phyloP scores from a whole-genome alignment of 352 stramenopile genomes.

The Phytophthora colocasiae region DNA sequence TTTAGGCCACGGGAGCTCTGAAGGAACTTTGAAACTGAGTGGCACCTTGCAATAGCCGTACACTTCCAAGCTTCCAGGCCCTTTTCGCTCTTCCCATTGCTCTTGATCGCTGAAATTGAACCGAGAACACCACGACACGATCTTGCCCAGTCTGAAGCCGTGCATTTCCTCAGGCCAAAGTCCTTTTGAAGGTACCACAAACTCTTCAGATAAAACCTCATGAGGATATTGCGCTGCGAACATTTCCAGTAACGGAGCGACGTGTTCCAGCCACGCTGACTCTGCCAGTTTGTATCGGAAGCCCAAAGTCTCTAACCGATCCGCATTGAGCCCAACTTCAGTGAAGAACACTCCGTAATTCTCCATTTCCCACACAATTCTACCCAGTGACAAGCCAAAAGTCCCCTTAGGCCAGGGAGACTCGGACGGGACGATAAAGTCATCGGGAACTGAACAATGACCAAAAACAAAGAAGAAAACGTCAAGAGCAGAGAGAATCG shows the following conservation, averaged over 20 bases:
- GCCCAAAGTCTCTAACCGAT: conserved; percentile 37
- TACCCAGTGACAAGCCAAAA: conserved; percentile 19
- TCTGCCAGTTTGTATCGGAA: conserved; percentile 39
- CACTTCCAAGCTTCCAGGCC: conserved; percentile 12
- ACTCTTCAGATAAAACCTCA: conserved; percentile 37
- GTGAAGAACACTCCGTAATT: conserved; percentile 26
- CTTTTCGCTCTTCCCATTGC: conserved; percentile 26
- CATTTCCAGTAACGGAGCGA: conserved; percentile 26
- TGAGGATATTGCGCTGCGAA: conserved; percentile 27
- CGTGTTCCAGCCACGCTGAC: conserved; percentile 19
- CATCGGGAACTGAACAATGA: conserved; percentile 26
- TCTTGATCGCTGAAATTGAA: conserved; percentile 26
- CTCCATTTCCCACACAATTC: conserved; percentile 24
- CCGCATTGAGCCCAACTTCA: conserved; percentile 34
- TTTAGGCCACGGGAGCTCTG: conserved; percentile 32
- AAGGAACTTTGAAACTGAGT: conserved; percentile 24
- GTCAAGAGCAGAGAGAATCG: conserved; percentile 34
- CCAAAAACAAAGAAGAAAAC: conserved; percentile 33
- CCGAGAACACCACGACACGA: conserved; percentile 33
- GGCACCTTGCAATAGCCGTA: conserved; percentile 32
- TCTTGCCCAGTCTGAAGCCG: conserved; percentile 35
- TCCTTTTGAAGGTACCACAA: conserved; percentile 26
- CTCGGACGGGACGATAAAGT: conserved; percentile 27
- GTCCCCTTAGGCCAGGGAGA: conserved; percentile 31
- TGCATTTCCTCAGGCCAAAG: conserved; percentile 28